Evolutionary conservation across 176 grass and related monocot genomes (phyloP), one percentile per base, ranked within the genome.

Genomic region (Carex myosuroides): DNA sequence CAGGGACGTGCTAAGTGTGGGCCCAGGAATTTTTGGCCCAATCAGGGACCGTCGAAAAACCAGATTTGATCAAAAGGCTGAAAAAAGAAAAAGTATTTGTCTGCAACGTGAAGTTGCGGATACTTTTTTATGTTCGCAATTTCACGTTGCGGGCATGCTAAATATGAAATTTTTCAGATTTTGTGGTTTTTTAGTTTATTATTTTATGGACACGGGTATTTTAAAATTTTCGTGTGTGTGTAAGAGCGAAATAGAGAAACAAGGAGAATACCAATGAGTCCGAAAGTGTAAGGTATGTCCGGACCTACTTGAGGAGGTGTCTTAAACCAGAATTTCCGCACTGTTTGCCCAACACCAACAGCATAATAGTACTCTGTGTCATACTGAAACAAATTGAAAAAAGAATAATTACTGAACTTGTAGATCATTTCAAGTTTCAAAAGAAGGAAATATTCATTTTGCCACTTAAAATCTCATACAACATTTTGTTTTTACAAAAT

Each of bases 301-400:
- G 92, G 94, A 32, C 89, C 92, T 41, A 88, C 88, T 89, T 85
- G 87, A 48, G 94, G 94, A 86, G 94, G 92, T 2, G 90, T 92
- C 57, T 58, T 91, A 86, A 97, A 97, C 94, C 92, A 94, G 78
- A 97, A 97, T 42, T 91, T 85, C 65, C 92, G 79, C 29, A 79
- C 11, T 2, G 89, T 90, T 55, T 93, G 84, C 66, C 85, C 90
- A 86, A 88, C 70, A 35, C 95, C 95, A 80, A 98, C 84, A 2
- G 90, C 90, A 65, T 98, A 98, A 79, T 94, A 93, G 83, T 98
- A 94, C 79, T 91, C 93, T 62, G 87, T 94, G 82, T 98, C 92
- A 88, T 92, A 91, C 95, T 98, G 86, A 67, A 90, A 81, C 64
- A 89, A 85, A 77, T 77, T 56, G 72, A 65, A 16, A 59, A 35